Conservation (phyloP, 352 stramenopile species). For the Poterioochromonas sp. region DNA sequence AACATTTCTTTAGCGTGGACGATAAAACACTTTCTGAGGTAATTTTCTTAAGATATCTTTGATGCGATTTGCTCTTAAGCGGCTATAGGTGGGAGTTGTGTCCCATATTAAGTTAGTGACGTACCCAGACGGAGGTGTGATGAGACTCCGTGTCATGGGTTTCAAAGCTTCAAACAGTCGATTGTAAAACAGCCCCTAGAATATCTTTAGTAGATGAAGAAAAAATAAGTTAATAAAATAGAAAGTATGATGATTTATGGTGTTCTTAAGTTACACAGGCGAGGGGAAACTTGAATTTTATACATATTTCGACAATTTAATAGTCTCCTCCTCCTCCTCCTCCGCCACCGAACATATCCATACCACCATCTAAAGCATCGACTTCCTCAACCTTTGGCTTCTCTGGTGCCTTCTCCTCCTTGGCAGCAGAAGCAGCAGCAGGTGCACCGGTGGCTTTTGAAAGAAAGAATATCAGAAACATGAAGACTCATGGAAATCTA, state of each 20-base stretch:
- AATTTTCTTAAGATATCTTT: not conserved
- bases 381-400: conserved; percentile 29
- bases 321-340: conserved; percentile 24
- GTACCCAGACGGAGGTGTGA: conserved; percentile 80
- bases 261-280: not conserved
- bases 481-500: no score
- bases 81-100: conserved; percentile 47
- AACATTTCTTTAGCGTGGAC: conserved; percentile 64
- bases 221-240: not conserved
- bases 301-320: not conserved
- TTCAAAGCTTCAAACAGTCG: not conserved
- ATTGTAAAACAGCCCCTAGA: not conserved
- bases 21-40: not conserved
- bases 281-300: not conserved
- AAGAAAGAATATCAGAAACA: not conserved
- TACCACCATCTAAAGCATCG: conserved; percentile 32
- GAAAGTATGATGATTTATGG: not conserved
- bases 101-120: conserved; percentile 84
- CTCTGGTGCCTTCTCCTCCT: not conserved
- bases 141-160: not conserved
- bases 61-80: not conserved
- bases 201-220: not conserved
- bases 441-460: not conserved
- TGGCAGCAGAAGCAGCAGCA: conserved; percentile 18
- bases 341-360: conserved; percentile 33